Conservation (phyloP, 2,329 filamentous ascomycete genomes). For the Fusarium sp. region DNA sequence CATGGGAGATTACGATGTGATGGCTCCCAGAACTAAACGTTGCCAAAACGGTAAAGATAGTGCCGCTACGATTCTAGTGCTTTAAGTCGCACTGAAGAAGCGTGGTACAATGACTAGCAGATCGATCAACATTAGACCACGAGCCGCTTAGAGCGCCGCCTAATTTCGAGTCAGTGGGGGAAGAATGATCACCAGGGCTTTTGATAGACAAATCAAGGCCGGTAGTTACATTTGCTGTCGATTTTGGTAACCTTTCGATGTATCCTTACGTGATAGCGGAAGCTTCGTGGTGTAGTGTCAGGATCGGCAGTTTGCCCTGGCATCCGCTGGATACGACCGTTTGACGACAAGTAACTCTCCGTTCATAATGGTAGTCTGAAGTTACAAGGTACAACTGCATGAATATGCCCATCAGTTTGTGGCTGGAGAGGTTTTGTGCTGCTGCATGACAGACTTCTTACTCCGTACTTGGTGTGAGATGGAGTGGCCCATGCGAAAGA, state of each 20-base stretch:
- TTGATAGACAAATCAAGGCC: background rate
- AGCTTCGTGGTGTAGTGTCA: constrained; percentile 1
- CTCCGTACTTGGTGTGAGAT: too few species aligned
- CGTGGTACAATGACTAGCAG: background rate
- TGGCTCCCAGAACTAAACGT: constrained; percentile 1
- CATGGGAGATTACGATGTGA: constrained; percentile 21
- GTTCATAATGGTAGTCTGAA: background rate
- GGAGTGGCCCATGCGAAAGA: background rate
- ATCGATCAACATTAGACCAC: constrained; percentile 18
- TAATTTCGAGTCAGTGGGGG: constrained; percentile 28
- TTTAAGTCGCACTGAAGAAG: background rate
- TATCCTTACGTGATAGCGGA: background rate
- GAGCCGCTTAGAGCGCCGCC: constrained; percentile 29
- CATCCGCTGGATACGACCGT: background rate
- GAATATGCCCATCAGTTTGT: background rate
- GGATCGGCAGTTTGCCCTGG: constrained; percentile 14
- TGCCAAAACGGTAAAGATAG: background rate
- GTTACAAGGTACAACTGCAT: background rate
- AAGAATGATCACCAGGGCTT: constrained; percentile 6
- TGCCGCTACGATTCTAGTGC: background rate
- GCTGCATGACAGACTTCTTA: background rate
- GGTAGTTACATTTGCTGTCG: background rate
- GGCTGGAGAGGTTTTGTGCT: background rate
- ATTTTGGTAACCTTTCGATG: background rate
- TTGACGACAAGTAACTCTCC: background rate